Conservation (phyloP, 495 filamentous ascomycete genomes). For the Ramalina intermedia region DNA sequence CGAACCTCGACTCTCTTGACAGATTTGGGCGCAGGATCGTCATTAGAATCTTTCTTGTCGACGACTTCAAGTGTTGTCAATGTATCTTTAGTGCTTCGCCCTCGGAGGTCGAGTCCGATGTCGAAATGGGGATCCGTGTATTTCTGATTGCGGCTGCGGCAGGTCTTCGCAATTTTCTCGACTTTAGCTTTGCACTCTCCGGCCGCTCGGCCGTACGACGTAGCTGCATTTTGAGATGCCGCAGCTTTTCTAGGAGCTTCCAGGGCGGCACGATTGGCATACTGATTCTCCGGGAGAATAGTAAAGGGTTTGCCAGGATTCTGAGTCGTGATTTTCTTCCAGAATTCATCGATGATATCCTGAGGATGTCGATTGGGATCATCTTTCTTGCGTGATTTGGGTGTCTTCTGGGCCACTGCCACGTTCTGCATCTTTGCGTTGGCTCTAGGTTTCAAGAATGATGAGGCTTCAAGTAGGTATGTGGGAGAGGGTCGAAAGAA, state of each 20-base stretch:
- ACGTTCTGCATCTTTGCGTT: too few species aligned
- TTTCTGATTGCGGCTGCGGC: conserved; percentile 72
- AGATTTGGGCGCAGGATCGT: conserved; percentile 34
- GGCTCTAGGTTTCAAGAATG: too few species aligned
- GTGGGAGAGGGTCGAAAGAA: too few species aligned
- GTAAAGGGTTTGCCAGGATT: conserved; percentile 48
- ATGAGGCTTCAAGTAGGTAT: too few species aligned
- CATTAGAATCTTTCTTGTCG: conserved; percentile 8
- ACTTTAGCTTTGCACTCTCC: conserved; percentile 57
- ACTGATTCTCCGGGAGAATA: conserved; percentile 56
- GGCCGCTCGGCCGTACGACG: conserved; percentile 58
- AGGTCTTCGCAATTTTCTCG: conserved; percentile 66
- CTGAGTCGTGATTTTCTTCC: conserved; percentile 59
- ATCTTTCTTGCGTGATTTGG: too few species aligned
- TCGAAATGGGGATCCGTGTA: conserved; percentile 82
- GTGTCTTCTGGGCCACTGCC: too few species aligned
- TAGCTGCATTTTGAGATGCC: conserved; percentile 37
- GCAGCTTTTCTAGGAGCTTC: conserved; percentile 33
- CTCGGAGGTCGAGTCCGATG: conserved; percentile 62
- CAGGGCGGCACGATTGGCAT: conserved; percentile 44
- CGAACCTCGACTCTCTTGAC: conserved; percentile 46
- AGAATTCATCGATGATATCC: conserved; percentile 58
- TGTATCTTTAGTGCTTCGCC: conserved; percentile 33
- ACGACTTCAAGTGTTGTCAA: conserved; percentile 40
- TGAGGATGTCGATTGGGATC: conserved; percentile 32